phyloP scores from a whole-genome alignment of 441 rosid genomes.

The Daphne laureola region DNA sequence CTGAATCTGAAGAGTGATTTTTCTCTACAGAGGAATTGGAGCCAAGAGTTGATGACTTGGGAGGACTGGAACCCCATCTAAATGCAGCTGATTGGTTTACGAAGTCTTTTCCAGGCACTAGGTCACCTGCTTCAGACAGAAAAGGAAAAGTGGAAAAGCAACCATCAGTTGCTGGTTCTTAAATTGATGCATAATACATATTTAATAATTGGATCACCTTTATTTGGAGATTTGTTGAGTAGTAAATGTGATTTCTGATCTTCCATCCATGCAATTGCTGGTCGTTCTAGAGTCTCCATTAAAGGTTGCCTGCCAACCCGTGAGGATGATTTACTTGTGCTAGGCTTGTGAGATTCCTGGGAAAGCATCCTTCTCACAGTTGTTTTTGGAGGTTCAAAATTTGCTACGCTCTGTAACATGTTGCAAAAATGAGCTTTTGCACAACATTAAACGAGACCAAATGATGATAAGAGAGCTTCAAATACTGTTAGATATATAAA shows the following conservation, averaged over 20 bases:
- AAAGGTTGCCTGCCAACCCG: conserved; percentile 29
- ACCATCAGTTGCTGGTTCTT: conserved; percentile 15
- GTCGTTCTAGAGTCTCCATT: conserved; percentile 22
- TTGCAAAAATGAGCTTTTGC: background rate
- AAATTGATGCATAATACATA: conserved; percentile 7
- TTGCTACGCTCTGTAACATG: conserved; percentile 68
- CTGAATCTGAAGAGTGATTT: conserved; percentile 16
- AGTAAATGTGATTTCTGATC: conserved; percentile 34
- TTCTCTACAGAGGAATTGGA: conserved; percentile 24
- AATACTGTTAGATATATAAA: too few species aligned
- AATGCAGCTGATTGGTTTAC: conserved; percentile 32
- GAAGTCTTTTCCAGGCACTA: conserved; percentile 27
- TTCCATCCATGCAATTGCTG: conserved; percentile 26
- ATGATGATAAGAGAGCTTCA: conserved; percentile 1
- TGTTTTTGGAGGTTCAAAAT: conserved; percentile 88
- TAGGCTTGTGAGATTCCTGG: conserved; percentile 44
- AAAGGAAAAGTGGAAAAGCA: conserved; percentile 4
- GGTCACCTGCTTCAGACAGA: conserved; percentile 34
- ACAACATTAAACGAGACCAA: background rate
- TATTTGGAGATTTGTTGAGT: conserved; percentile 25
- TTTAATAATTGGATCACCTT: conserved; percentile 35
- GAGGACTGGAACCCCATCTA: conserved; percentile 28
- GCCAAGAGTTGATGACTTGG: conserved; percentile 21
- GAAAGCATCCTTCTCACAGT: conserved; percentile 82
- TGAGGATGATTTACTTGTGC: conserved; percentile 29